A percentile compares a stretch with the other conserved stretches of the same genome.
These are phyloP conservation scores for Aspergillus piperis DNA, from an alignment of 2,329 filamentous ascomycete genomes.

Conservation along the genomic window DNA sequence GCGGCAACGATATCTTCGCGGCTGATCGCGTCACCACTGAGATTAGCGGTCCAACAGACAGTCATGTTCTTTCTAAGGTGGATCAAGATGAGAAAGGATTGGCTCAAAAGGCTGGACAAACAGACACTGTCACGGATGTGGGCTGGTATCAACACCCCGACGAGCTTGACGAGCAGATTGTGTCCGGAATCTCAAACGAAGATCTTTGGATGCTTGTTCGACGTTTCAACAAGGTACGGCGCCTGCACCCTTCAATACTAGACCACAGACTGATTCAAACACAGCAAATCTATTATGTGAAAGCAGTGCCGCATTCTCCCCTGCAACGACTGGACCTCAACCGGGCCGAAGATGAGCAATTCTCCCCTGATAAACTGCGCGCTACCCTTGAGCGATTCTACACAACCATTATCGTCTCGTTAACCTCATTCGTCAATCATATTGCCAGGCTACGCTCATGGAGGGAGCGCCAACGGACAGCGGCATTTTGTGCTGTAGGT, in stretches of 20 bases:
- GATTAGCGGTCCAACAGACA: conserved; percentile 18
- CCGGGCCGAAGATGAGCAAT: conserved; percentile 78
- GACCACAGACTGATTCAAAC: neutral
- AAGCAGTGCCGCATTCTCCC: conserved; percentile 61
- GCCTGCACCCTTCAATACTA: too few species aligned
- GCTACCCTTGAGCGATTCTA: conserved; percentile 78
- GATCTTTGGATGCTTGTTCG: conserved; percentile 71
- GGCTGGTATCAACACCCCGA: conserved; percentile 17
- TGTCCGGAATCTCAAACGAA: conserved; percentile 56
- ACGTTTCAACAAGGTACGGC: conserved; percentile 68
- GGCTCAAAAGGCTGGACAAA: conserved; percentile 17
- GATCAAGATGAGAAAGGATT: conserved; percentile 21
- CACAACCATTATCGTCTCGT: conserved; percentile 71
- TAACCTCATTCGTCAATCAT: conserved; percentile 71
- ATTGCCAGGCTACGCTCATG: conserved; percentile 75
- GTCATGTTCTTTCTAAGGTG: conserved; percentile 19
- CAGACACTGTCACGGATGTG: conserved; percentile 15
- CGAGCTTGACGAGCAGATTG: conserved; percentile 13
- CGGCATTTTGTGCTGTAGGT: conserved; percentile 62
- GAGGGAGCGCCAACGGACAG: conserved; percentile 70
- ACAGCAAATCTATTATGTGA: conserved; percentile 69
- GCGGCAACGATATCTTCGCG: conserved; percentile 1
- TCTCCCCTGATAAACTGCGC: conserved; percentile 79
- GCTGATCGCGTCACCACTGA: conserved; percentile 6
- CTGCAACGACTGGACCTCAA: conserved; percentile 76